Evolutionary conservation across 1,284 basidiomycete species (phyloP).

Genomic region (Naganishia albida): DNA sequence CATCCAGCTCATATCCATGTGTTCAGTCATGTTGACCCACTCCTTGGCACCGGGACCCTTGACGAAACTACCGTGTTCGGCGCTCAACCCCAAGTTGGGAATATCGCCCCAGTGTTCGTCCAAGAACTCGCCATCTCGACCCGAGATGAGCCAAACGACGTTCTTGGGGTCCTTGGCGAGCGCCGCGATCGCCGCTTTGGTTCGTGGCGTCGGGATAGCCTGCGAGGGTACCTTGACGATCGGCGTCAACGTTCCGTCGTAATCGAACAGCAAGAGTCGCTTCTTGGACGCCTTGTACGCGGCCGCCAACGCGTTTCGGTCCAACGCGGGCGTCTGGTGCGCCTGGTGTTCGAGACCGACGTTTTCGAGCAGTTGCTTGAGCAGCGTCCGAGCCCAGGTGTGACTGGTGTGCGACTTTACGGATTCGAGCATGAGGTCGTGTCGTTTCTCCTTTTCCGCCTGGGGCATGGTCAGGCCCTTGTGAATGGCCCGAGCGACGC

Average conservation of each 20-base stretch:
- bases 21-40: constrained; percentile 88
- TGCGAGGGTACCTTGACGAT: constrained; percentile 92
- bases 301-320: constrained; percentile 64
- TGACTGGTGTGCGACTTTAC: constrained; percentile 93
- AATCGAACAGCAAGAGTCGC: constrained; percentile 91
- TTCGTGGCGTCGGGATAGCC: constrained; percentile 76
- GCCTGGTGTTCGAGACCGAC: constrained; percentile 79
- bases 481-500: constrained; percentile 93
- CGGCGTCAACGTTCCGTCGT: constrained; percentile 94
- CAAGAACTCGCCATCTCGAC: constrained; percentile 90
- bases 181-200: constrained; percentile 71
- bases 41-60: constrained; percentile 66
- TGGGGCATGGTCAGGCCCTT: constrained; percentile 78
- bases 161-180: constrained; percentile 81
- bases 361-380: constrained; percentile 83
- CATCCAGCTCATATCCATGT: constrained; percentile 98
- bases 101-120: constrained; percentile 89
- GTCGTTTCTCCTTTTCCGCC: constrained; percentile 74
- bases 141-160: constrained; percentile 94
- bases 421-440: constrained; percentile 74
- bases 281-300: constrained; percentile 74
- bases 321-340: constrained; percentile 81
- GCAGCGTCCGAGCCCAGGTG: constrained; percentile 90
- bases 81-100: constrained; percentile 79
- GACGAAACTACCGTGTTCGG: constrained; percentile 95